Base-by-base conservation (phyloP, 768 basidiomycete genomes). In the Rubroboletus satanas region DNA sequence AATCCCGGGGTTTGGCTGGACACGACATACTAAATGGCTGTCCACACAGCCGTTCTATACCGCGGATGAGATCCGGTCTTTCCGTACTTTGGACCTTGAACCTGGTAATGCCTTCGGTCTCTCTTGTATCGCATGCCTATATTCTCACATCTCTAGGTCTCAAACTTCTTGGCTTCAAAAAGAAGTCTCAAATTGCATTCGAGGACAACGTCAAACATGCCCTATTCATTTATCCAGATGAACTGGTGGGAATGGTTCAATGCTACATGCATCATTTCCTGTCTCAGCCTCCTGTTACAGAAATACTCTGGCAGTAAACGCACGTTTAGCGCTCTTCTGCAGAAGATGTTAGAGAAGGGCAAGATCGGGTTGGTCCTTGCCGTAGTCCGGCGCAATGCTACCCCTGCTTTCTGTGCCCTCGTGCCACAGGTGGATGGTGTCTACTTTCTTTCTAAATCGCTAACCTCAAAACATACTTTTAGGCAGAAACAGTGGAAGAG, bases 141-240 rank as follows among this genome's bases (percentile, higher is more conserved):
- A 4, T 33, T 26, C 18, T 45, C 31, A 26, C 5, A 21, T 14
- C 4, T 47, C 28, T 55, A 91, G 93, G 86, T 11, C 82, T 99
- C 66, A 93, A 88, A 69, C 83, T 99, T 5, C 83, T 99, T 28
- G 97, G 97, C 5, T 98, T 98, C 77, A 93, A 94, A 67, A 77
- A 87, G 50, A 79, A 78, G 12, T 71, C 70, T 6, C 79, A 87
- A 59, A 78, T 98, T 1, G 72, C 73, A 2, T 89, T 95, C 60
- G 89, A 94, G 66, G 92, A 98, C 66, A 96, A 95, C 61, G 71
- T 97, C 65, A 96, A 93, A 65, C 94, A 98, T 71, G 87, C 94
- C 0, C 71, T 83, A 44, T 98, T 98, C 68, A 82, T 98, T 52
- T 91, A 93, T 68, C 97, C 97, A 0, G 87, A 95, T 63, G 97